Evolutionary conservation across 2,329 filamentous ascomycete species (phyloP).

Genomic region (Xylariomycetidae sp.): DNA sequence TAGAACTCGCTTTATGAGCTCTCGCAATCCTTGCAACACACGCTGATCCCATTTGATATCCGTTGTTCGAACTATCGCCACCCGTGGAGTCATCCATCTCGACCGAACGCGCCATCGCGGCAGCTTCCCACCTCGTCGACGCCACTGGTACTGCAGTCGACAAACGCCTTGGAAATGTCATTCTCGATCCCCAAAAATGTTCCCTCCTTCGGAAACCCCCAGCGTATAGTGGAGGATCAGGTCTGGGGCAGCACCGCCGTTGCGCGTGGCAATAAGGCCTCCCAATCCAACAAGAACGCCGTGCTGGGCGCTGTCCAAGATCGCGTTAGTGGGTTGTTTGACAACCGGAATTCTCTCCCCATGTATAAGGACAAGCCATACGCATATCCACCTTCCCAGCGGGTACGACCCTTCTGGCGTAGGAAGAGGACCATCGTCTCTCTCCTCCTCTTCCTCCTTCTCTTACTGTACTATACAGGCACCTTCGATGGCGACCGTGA

Average conservation of each 20-base stretch:
- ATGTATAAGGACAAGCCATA: slow-evolving; percentile 99
- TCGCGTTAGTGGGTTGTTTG: slow-evolving; percentile 61
- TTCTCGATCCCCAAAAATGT: slow-evolving; percentile 66
- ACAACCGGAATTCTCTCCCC: slow-evolving; percentile 60
- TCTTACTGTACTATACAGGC: slow-evolving; percentile 66
- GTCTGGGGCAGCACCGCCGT: slow-evolving; percentile 56
- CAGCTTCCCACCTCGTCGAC: slow-evolving; percentile 44
- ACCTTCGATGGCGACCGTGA: slow-evolving; percentile 42
- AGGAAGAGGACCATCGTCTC: slow-evolving; percentile 57
- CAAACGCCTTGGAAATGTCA: slow-evolving; percentile 46
- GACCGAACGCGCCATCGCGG: slow-evolving; percentile 45
- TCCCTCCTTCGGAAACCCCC: slow-evolving; percentile 63
- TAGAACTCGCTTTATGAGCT: slow-evolving; percentile 32
- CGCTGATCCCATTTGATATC: slow-evolving; percentile 29
- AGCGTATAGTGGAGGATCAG: slow-evolving; percentile 61
- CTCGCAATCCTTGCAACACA: slow-evolving; percentile 42
- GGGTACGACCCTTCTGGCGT: slow-evolving; percentile 55
- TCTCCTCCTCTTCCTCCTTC: slow-evolving; percentile 48
- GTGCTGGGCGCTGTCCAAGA: slow-evolving; percentile 53
- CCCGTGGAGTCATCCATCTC: slow-evolving; percentile 40
- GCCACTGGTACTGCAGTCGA: slow-evolving; percentile 31
- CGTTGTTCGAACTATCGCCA: slow-evolving; percentile 45
- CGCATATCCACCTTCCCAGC: slow-evolving; percentile 57
- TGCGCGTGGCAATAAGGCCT: slow-evolving; percentile 32
- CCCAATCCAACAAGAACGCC: slow-evolving; percentile 17